A percentile compares a stretch with the other conserved stretches of the same genome.
Conservation (phyloP, 75 land plant genomes). For the Azolla pinnata region DNA sequence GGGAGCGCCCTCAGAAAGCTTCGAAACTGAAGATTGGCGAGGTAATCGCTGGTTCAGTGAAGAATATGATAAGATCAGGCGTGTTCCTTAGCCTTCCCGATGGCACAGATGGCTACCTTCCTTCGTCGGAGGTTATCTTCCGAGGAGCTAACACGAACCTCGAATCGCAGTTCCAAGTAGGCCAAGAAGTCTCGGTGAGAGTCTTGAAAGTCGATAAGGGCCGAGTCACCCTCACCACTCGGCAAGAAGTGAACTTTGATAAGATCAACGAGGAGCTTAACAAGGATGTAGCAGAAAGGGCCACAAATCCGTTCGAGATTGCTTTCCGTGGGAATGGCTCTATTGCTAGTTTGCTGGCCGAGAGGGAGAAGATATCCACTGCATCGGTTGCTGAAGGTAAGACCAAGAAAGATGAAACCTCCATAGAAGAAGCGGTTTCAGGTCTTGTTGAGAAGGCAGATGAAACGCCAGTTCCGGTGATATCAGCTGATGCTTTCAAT, state of each 20-base stretch:
- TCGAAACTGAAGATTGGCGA: conserved; percentile 74
- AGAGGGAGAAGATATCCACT: conserved; percentile 34
- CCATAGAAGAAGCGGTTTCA: too few relatives aligned
- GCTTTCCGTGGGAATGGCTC: conserved; percentile 65
- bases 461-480: too few relatives aligned
- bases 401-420: too few relatives aligned
- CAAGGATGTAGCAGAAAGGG: conserved; percentile 33
- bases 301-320: conserved; percentile 71
- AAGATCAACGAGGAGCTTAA: conserved; percentile 36
- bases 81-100: conserved; percentile 69
- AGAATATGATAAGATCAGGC: conserved; percentile 58
- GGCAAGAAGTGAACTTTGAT: conserved; percentile 44
- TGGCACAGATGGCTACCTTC: conserved; percentile 87
- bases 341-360: conserved; percentile 49
- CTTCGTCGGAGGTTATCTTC: conserved; percentile 39
- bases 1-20: background rate
- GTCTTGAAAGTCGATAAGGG: conserved; percentile 63
- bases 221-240: conserved; percentile 65
- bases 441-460: too few relatives aligned
- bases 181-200: conserved; percentile 74
- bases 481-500: too few relatives aligned
- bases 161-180: conserved; percentile 49
- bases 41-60: conserved; percentile 63
- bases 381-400: too few relatives aligned
- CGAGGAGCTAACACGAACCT: conserved; percentile 27